Percentiles rank a stretch among this genome's conserved stretches.
phyloP scores from a whole-genome alignment of 495 filamentous ascomycete genomes.

The Saxophila tyrrhenica region DNA sequence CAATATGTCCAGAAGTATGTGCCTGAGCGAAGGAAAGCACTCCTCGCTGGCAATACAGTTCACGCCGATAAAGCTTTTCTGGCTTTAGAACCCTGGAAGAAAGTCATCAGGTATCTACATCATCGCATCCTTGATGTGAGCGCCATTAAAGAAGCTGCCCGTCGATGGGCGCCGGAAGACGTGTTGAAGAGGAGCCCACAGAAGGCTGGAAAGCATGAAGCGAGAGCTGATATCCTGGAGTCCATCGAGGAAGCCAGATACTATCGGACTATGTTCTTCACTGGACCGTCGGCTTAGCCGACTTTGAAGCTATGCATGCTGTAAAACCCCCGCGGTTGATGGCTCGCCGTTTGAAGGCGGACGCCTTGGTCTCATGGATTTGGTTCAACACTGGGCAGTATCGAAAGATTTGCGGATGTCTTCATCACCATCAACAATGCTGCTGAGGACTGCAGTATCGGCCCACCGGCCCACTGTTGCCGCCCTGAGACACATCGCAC shows the following conservation, averaged over 20 bases:
- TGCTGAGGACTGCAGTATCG: too few species aligned
- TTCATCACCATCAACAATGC: too few species aligned
- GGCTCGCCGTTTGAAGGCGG: too few species aligned
- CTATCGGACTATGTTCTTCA: slow-evolving; percentile 57
- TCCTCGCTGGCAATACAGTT: slow-evolving; percentile 85
- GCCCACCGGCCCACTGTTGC: too few species aligned
- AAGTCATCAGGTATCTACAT: slow-evolving; percentile 64
- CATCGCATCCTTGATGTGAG: slow-evolving; percentile 91
- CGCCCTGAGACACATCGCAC: too few species aligned
- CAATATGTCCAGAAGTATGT: slow-evolving; percentile 64
- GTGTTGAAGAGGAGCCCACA: slow-evolving; percentile 48
- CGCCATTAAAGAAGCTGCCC: slow-evolving; percentile 74
- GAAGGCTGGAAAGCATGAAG: slow-evolving; percentile 72
- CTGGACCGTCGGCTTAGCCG: too few species aligned
- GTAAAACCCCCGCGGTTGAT: too few species aligned
- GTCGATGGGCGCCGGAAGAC: slow-evolving; percentile 61
- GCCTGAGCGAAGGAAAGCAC: slow-evolving; percentile 47
- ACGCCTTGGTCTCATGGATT: too few species aligned
- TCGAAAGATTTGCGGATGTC: too few species aligned
- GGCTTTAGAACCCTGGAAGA: slow-evolving; percentile 55
- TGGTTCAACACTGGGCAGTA: too few species aligned
- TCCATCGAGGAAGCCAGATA: slow-evolving; percentile 85
- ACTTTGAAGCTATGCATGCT: too few species aligned
- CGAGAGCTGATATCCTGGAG: slow-evolving; percentile 81
- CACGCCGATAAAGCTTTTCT: slow-evolving; percentile 85